Evolutionary conservation across 192 early-diverging fungal genomes (phyloP), one percentile per base, ranked within the genome.

Genomic region (Gonapodya prolifera): DNA sequence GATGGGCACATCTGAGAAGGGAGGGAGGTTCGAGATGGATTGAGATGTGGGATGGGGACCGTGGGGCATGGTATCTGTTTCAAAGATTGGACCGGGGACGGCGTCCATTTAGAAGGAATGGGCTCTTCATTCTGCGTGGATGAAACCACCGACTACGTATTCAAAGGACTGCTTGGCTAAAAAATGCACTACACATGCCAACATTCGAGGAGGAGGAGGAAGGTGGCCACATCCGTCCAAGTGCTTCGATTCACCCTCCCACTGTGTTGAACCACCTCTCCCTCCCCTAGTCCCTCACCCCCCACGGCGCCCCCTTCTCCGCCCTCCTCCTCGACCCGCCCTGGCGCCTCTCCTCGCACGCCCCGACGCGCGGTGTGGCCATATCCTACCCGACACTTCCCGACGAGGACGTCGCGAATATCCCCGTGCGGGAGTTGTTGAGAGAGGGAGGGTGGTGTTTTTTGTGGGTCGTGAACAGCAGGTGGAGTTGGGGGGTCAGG

Each of bases 401-500:
- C 2, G 96, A 98, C 83, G 87, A 91, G n/a, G 91, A 91, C 76
- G 96, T 98, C 78, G 94, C 96, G 76, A 91, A 92, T 31, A 83
- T 98, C 2, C 96, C 96, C 23, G 93, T 98, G 70, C 87, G 87
- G 2, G 87, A 91, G 80, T 89, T 98, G 34, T 93, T 94, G 78
- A 88, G 85, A 23, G 92, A 91, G 79, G 96, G 96, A 29, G 45
- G 45, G 23, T 96, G 96, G 78, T 89, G 96, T 1, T 98, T 98
- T 80, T 96, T 98, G 75, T 98, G 96, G 96, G 96, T 98, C 45
- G 96, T 98, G 81, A 98, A 98, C 86, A 95, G 95, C 88, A 98
- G 96, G 87, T 98, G 96, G 85, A 92, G 92, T 75, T 94, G 91
- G 80, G 95, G 94, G 0, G 96, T 98, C 82, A 94, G 94, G 79